Percentiles rank a stretch among this genome's conserved stretches.
These are phyloP conservation scores for Colletotrichum orbiculare DNA, from an alignment of 2,329 filamentous ascomycete genomes.

Conservation along the genomic window DNA sequence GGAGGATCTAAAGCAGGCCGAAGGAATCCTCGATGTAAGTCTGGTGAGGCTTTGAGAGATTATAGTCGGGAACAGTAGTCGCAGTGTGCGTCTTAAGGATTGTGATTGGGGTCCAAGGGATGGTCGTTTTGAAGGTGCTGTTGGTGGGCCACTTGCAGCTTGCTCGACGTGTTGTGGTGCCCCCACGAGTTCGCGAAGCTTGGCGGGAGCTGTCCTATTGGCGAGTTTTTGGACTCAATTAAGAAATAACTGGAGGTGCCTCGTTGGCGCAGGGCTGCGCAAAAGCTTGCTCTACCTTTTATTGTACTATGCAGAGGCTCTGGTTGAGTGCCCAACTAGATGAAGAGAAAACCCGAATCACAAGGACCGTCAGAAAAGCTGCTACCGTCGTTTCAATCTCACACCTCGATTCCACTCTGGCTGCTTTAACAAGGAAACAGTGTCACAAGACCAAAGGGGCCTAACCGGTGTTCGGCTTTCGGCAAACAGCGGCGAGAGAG, in stretches of 20 bases:
- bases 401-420: too few relatives aligned
- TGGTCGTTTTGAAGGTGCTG: background rate
- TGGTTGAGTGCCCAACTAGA: too few relatives aligned
- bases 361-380: too few relatives aligned
- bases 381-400: too few relatives aligned
- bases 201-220: slow-evolving; percentile 26
- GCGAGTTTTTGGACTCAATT: slow-evolving; percentile 11
- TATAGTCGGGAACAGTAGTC: background rate
- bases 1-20: slow-evolving; percentile 57
- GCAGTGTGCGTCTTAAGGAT: background rate
- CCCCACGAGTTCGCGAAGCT: slow-evolving; percentile 31
- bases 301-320: too few relatives aligned
- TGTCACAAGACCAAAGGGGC: background rate
- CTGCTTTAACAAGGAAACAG: too few relatives aligned
- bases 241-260: background rate
- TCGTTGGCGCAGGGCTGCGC: background rate
- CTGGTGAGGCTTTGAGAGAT: slow-evolving; percentile 56
- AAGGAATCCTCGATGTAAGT: slow-evolving; percentile 67
- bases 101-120: background rate
- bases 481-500: background rate
- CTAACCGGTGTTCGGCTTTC: background rate
- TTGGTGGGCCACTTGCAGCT: slow-evolving; percentile 1
- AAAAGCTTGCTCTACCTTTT: too few relatives aligned
- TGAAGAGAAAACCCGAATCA: too few relatives aligned
- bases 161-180: background rate